phyloP scores from a whole-genome alignment of 176 grass and related monocot genomes.

The Avena insularis region DNA sequence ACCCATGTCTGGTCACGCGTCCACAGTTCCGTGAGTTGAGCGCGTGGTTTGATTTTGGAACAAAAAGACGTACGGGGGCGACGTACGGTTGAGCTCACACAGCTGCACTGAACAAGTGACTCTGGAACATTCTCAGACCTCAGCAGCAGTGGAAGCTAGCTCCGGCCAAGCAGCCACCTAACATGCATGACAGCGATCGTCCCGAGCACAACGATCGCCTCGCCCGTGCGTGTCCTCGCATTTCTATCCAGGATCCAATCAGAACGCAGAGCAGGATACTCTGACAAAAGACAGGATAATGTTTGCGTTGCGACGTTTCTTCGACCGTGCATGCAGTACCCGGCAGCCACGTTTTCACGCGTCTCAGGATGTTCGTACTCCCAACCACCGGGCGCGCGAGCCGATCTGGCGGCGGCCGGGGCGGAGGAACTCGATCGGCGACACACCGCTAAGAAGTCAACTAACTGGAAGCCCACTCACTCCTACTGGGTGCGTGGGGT shows the following conservation, averaged over 20 bases:
- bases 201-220: background rate
- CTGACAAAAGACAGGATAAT: background rate
- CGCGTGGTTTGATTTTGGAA: no score
- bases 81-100: no score
- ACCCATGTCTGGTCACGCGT: no score
- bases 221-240: background rate
- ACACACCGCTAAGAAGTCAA: background rate
- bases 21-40: no score
- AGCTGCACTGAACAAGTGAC: no score
- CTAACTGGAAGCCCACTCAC: background rate
- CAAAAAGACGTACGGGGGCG: no score
- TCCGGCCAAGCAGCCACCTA: background rate
- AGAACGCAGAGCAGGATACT: background rate
- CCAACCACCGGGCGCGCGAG: background rate
- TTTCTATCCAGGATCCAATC: background rate
- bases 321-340: background rate
- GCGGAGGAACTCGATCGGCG: background rate
- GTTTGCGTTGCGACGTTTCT: no score
- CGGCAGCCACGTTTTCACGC: conserved; percentile 30
- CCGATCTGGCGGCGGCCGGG: background rate
- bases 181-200: background rate
- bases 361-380: no score
- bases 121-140: no score
- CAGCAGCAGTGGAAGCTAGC: no score
- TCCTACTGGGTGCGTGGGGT: no score